phyloP scores from a whole-genome alignment of 1,139 yeast species.

The Yamadazyma blattariae region DNA sequence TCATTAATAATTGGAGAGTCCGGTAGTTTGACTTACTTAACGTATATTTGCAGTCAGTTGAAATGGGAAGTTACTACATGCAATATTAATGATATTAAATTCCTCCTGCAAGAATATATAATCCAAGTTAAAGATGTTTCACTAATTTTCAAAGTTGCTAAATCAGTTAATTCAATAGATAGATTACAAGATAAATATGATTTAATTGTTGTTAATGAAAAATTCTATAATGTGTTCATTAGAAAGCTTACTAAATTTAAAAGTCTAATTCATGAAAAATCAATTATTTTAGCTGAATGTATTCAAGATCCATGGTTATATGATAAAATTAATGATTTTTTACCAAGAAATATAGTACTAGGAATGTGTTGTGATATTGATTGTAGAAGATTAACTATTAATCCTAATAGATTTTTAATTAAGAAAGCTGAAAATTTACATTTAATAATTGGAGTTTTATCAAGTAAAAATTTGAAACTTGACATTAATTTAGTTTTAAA shows the following conservation, averaged over 20 bases:
- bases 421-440: conserved; percentile 2
- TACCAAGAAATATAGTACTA: conserved; percentile 11
- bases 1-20: conserved; percentile 15
- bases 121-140: conserved; percentile 4
- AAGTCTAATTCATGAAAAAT: conserved; percentile 3
- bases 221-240: conserved; percentile 6
- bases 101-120: conserved; percentile 3
- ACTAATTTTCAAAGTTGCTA: not conserved
- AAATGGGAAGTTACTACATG: conserved; percentile 8
- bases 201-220: conserved; percentile 10
- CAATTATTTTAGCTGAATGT: conserved; percentile 17
- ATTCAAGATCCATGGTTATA: conserved; percentile 16
- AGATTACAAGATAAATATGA: conserved; percentile 8
- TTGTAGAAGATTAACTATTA: conserved; percentile 13
- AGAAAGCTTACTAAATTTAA: conserved; percentile 6
- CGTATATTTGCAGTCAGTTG: conserved; percentile 9
- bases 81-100: conserved; percentile 5
- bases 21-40: conserved; percentile 11
- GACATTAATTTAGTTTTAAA: not conserved
- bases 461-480: conserved; percentile 1
- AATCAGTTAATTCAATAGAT: conserved; percentile 6
- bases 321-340: conserved; percentile 7
- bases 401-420: conserved; percentile 6
- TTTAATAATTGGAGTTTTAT: conserved; percentile 2
- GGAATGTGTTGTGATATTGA: conserved; percentile 16